A percentile compares a stretch with the other conserved stretches of the same genome.
These are phyloP conservation scores for Carex cristatella DNA, from an alignment of 176 grass and related monocot genomes.

Conservation along the genomic window DNA sequence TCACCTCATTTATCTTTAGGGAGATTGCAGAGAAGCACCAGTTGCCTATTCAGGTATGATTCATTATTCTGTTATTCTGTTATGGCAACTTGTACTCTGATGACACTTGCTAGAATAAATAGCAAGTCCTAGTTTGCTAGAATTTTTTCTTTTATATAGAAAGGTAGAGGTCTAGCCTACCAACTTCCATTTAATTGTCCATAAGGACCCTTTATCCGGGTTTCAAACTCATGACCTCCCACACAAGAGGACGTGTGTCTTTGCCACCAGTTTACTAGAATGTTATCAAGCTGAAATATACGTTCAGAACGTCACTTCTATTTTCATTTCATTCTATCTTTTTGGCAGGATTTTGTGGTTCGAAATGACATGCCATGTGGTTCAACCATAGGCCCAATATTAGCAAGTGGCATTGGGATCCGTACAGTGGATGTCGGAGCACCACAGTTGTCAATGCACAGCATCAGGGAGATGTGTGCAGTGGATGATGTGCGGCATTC, in stretches of 20 bases:
- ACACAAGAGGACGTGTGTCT: too few relatives aligned
- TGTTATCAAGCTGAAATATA: not conserved
- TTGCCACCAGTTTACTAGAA: not conserved
- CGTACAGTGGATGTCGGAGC: constrained; percentile 86
- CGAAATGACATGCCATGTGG: constrained; percentile 89
- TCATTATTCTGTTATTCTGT: constrained; percentile 12
- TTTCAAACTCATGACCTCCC: too few relatives aligned
- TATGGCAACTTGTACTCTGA: not conserved
- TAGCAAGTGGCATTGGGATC: constrained; percentile 83
- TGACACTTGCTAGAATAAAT: not conserved
- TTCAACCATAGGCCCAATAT: constrained; percentile 93
- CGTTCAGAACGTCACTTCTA: not conserved
- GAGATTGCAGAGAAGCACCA: constrained; percentile 78
- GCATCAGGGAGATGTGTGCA: constrained; percentile 95
- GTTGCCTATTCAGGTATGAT: constrained; percentile 70
- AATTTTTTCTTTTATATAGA: not conserved
- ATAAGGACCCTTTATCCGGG: too few relatives aligned
- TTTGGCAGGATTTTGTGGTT: constrained; percentile 91
- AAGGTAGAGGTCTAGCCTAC: too few relatives aligned
- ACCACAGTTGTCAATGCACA: constrained; percentile 89
- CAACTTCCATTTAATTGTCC: too few relatives aligned
- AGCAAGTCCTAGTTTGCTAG: not conserved
- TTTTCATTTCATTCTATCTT: not conserved
- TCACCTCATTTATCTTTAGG: constrained; percentile 77
- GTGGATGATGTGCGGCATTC: constrained; percentile 64